Base-by-base conservation (phyloP, 208 protist species). In the Trypanosoma congolense region DNA sequence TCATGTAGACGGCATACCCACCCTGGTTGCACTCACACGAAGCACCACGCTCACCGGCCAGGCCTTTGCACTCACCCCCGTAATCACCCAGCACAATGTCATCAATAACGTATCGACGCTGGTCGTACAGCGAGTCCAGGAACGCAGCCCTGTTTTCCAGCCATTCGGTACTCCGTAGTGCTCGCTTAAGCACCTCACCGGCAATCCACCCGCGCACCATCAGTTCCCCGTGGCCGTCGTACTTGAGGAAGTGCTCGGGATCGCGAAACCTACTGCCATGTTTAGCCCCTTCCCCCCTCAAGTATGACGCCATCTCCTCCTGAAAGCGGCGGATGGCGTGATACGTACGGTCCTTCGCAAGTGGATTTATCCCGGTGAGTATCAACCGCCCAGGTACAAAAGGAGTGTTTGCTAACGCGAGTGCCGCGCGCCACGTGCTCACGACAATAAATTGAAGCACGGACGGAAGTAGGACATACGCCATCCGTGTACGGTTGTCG, bases 151-250 rank as follows among this genome's bases (percentile, higher is more conserved):
- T 10, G 22, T 30, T 28, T 10, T 10, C 41, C 44, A 72, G 16
- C 45, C 24, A 61, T 18, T 51, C 40, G 6, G 56, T 19, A 5
- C 44, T 40, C 6, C 25, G 28, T 22, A 86, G 41, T 4, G 65
- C 56, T 38, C 42, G n/a, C 30, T 62, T 2, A 2, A 82, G 14
- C 31, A 62, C 52, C 29, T 57, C 67, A 26, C 63, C 78, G 9
- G 28, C 22, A 18, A 82, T 18, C 75, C 78, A 86, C 14, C 78
- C 74, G 4, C 35, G 22, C 19, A 82, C 48, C 64, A 73, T 72
- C 30, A 55, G 42, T 30, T 67, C 60, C 4, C 67, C 61, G 24
- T 40, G 31, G 29, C 9, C 26, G 9, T 62, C 60, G 26, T 68
- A 25, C 14, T 57, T 51, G 2, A 57, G 36, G 28, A 68, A 68